These are phyloP conservation scores for Erigeron philadelphicus DNA, from an alignment of 140 eudicot genomes.

Conservation along the genomic window DNA sequence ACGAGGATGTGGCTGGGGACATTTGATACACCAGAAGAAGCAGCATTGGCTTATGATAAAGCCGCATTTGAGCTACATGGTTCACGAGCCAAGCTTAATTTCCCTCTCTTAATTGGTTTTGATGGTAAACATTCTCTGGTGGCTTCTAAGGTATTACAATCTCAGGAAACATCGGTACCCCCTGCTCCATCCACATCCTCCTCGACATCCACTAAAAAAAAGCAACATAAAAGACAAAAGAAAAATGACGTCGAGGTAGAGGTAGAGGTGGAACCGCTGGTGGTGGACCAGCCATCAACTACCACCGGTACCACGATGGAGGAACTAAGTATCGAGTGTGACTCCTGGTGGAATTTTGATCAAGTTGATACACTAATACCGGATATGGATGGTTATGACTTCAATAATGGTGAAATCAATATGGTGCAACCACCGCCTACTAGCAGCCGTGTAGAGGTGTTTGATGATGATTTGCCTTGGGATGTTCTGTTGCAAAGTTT, in stretches of 20 bases:
- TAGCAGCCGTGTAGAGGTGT: conserved; percentile 11
- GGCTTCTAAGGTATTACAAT: background rate
- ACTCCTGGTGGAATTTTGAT: conserved; percentile 17
- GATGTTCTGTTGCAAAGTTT: conserved; percentile 18
- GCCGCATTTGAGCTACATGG: conserved; percentile 55
- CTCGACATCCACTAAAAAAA: background rate
- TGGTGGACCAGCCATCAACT: conserved; percentile 3
- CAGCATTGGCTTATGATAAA: conserved; percentile 52
- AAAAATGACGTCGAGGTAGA: background rate
- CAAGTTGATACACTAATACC: background rate
- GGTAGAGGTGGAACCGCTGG: background rate
- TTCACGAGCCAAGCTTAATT: conserved; percentile 46
- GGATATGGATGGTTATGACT: conserved; percentile 19
- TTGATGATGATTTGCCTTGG: conserved; percentile 22
- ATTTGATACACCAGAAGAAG: conserved; percentile 53
- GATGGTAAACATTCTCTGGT: background rate
- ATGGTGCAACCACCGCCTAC: background rate
- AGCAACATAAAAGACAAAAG: conserved; percentile 11
- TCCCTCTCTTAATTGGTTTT: conserved; percentile 34
- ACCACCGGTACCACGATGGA: conserved; percentile 7
- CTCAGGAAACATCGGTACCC: background rate
- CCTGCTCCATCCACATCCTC: conserved; percentile 8
- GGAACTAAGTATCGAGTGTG: conserved; percentile 23
- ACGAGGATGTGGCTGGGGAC: conserved; percentile 52
- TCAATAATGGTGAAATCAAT: conserved; percentile 21